phyloP scores from a whole-genome alignment of 2,329 filamentous ascomycete species.

The Colletotrichum filicis region DNA sequence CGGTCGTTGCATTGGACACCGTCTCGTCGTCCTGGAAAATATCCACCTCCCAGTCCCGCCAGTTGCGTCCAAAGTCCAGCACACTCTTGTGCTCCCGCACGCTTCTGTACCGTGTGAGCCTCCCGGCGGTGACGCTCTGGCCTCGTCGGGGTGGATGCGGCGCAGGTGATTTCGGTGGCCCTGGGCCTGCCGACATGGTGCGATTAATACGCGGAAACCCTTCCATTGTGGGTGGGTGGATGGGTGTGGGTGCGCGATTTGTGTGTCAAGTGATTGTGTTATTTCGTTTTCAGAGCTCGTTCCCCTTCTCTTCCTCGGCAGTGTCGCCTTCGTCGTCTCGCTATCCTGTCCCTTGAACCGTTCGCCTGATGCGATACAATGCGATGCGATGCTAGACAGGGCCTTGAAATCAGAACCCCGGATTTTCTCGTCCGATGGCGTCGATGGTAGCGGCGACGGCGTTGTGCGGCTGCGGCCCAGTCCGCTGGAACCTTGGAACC shows the following conservation, averaged over 20 bases:
- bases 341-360: not conserved
- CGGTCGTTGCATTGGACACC: slow-evolving; percentile 33
- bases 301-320: not conserved
- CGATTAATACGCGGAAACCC: slow-evolving; percentile 23
- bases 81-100: slow-evolving; percentile 31
- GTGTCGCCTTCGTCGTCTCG: not conserved
- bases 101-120: slow-evolving; percentile 27
- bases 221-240: slow-evolving; percentile 13
- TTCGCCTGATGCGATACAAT: not conserved
- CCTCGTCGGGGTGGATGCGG: slow-evolving; percentile 31
- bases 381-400: not conserved
- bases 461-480: slow-evolving; percentile 27
- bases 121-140: slow-evolving; percentile 25
- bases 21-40: slow-evolving; percentile 32
- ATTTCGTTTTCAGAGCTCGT: not conserved
- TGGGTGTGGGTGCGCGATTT: not conserved
- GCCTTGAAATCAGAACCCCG: slow-evolving; percentile 1
- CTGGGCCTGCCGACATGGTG: slow-evolving; percentile 33
- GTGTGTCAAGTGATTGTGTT: not conserved
- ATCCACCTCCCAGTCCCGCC: slow-evolving; percentile 34
- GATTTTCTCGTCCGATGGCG: slow-evolving; percentile 26
- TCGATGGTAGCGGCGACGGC: slow-evolving; percentile 12
- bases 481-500: slow-evolving; percentile 31
- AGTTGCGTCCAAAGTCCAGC: slow-evolving; percentile 32
- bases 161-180: slow-evolving; percentile 30